Percentiles rank a stretch among this genome's conserved stretches.
Evolutionary conservation across 2,329 filamentous ascomycete species (phyloP).

Genomic region (Aspergillus candidus): DNA sequence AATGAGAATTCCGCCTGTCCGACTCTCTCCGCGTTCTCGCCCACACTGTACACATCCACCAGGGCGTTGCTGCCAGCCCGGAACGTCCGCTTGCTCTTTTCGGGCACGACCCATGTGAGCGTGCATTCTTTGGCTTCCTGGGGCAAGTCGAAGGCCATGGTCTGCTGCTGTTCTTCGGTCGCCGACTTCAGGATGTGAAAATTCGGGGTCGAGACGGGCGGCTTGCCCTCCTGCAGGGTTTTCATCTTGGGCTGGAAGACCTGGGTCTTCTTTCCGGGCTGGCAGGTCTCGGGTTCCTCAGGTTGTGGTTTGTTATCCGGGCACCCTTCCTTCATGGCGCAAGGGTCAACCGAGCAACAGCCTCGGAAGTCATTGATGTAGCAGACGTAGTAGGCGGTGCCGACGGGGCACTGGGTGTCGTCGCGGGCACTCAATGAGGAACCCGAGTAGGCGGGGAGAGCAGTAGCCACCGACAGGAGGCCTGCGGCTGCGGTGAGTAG

Average conservation of each 20-base stretch:
- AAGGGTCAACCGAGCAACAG: conserved; percentile 7
- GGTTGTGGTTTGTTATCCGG: neutral
- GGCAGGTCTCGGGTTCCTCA: neutral
- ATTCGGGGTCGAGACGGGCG: neutral
- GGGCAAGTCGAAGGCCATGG: conserved; percentile 2
- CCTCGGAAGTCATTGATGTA: conserved; percentile 4
- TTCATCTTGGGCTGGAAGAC: conserved; percentile 4
- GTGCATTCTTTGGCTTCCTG: conserved; percentile 1
- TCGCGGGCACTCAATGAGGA: neutral
- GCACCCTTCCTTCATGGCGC: conserved; percentile 1
- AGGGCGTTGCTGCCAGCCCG: conserved; percentile 2
- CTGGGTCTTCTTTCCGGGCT: neutral
- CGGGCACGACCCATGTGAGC: conserved; percentile 1
- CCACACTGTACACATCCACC: neutral
- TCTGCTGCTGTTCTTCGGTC: conserved; percentile 1
- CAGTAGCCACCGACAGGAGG: too few species aligned
- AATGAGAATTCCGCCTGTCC: conserved; percentile 4
- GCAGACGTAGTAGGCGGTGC: conserved; percentile 4
- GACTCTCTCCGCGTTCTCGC: neutral
- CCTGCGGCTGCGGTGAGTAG: too few species aligned
- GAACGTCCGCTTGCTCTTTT: conserved; percentile 1
- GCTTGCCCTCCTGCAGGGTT: neutral
- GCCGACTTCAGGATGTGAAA: conserved; percentile 3
- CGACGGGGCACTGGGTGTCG: conserved; percentile 1
- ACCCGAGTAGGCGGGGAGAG: too few species aligned